These are phyloP conservation scores for Clitopilus hobsonii DNA, from an alignment of 768 basidiomycete genomes.

Conservation along the genomic window DNA sequence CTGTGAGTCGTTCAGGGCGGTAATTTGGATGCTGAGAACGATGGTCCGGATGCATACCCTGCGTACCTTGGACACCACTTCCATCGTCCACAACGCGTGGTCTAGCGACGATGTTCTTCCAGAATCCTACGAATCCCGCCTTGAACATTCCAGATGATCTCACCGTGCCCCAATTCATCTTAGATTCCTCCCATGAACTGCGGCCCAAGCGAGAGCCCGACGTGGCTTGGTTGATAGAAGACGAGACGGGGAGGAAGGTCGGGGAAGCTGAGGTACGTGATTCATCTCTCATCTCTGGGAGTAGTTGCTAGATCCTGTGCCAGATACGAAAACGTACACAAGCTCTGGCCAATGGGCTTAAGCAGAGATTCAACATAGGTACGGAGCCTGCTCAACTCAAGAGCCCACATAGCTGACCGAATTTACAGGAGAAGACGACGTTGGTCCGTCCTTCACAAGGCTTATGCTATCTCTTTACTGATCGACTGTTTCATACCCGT, in stretches of 20 bases:
- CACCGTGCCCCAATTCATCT: slow-evolving; percentile 49
- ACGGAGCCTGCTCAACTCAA: slow-evolving; percentile 10
- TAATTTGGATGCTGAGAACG: not conserved
- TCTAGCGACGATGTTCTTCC: not conserved
- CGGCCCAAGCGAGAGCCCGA: slow-evolving; percentile 28
- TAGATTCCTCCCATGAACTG: slow-evolving; percentile 37
- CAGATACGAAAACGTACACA: slow-evolving; percentile 43
- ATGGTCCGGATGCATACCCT: not conserved
- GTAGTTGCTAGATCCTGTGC: too few relatives aligned
- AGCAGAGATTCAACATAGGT: slow-evolving; percentile 39
- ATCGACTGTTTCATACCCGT: not conserved
- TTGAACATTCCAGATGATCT: slow-evolving; percentile 41
- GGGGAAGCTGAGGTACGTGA: slow-evolving; percentile 37
- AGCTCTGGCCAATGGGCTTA: slow-evolving; percentile 44
- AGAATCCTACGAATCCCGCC: not conserved
- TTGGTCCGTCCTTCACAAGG: slow-evolving; percentile 34
- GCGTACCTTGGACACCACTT: not conserved
- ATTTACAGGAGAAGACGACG: slow-evolving; percentile 41
- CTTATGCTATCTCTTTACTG: not conserved
- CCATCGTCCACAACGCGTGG: not conserved
- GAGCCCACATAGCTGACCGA: too few relatives aligned
- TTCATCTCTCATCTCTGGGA: too few relatives aligned
- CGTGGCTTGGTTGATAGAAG: slow-evolving; percentile 46
- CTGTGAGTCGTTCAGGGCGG: not conserved
- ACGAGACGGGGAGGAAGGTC: slow-evolving; percentile 36